Percentiles rank a stretch among this genome's conserved stretches.
phyloP scores from a whole-genome alignment of 306 rosid species.

The Sicyos baderoa region DNA sequence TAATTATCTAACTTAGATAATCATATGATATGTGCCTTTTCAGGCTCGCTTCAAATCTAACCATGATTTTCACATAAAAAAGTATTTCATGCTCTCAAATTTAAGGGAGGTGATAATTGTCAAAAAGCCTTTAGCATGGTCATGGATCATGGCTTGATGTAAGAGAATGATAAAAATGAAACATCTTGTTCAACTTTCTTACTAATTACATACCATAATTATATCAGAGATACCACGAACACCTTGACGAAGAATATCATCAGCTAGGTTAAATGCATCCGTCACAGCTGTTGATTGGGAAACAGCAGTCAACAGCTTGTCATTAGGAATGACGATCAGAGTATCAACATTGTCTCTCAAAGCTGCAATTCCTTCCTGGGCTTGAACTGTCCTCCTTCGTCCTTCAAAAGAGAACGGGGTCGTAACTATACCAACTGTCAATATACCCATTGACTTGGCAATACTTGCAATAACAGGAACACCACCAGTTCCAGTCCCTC shows the following conservation, averaged over 20 bases:
- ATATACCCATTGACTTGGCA: slow-evolving; percentile 93
- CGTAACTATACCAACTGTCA: slow-evolving; percentile 96
- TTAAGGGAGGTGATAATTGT: not conserved
- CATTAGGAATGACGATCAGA: slow-evolving; percentile 94
- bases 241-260: slow-evolving; percentile 98
- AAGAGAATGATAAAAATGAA: not conserved
- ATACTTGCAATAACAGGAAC: slow-evolving; percentile 93
- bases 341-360: slow-evolving; percentile 95
- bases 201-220: slow-evolving; percentile 62
- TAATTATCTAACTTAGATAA: not conserved
- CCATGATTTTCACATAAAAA: not conserved
- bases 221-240: slow-evolving; percentile 99
- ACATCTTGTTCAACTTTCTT: not conserved
- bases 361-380: slow-evolving; percentile 99
- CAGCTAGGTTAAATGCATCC: slow-evolving; percentile 95
- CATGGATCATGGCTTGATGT: not conserved
- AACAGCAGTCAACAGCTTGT: slow-evolving; percentile 92
- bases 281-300: slow-evolving; percentile 95
- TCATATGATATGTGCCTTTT: not conserved
- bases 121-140: no score
- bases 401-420: slow-evolving; percentile 99
- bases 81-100: not conserved
- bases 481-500: slow-evolving; percentile 99
- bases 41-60: slow-evolving; percentile 2
- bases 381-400: slow-evolving; percentile 95